phyloP scores from a whole-genome alignment of 768 basidiomycete genomes.

The Leccinum imitatum region DNA sequence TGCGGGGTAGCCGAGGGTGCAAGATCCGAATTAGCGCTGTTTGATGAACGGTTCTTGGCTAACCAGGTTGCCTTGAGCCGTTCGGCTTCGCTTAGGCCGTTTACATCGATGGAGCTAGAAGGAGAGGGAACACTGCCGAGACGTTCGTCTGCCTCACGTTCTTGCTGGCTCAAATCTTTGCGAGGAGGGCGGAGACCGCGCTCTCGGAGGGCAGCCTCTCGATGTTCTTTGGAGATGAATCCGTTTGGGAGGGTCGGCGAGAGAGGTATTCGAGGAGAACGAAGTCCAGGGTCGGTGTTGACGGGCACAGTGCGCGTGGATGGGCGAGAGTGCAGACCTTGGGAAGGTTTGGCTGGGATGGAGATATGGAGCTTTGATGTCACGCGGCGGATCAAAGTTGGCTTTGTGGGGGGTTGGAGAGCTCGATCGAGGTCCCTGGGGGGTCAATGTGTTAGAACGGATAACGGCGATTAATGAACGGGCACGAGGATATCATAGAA shows the following conservation, averaged over 20 bases:
- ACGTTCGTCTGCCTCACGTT: constrained; percentile 45
- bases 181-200: constrained; percentile 55
- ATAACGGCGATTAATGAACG: background rate
- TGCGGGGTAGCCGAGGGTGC: constrained; percentile 1
- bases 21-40: constrained; percentile 27
- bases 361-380: constrained; percentile 29
- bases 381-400: constrained; percentile 30
- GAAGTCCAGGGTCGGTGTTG: background rate
- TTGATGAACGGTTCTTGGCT: constrained; percentile 34
- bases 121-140: constrained; percentile 38
- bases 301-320: constrained; percentile 13
- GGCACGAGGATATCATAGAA: constrained; percentile 1
- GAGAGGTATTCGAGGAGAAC: background rate
- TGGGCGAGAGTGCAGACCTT: constrained; percentile 9
- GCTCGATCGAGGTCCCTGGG: background rate
- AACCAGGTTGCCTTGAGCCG: constrained; percentile 57
- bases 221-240: constrained; percentile 21
- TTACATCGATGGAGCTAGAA: constrained; percentile 2
- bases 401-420: constrained; percentile 6
- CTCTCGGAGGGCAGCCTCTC: constrained; percentile 58
- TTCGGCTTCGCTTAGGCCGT: constrained; percentile 45
- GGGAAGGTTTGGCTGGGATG: constrained; percentile 17
- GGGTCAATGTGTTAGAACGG: background rate
- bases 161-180: constrained; percentile 36
- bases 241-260: constrained; percentile 23